Percentiles rank a stretch among this genome's conserved stretches.
These are phyloP conservation scores for Xylariaceae sp. DNA, from an alignment of 2,329 filamentous ascomycete species.

Conservation along the genomic window DNA sequence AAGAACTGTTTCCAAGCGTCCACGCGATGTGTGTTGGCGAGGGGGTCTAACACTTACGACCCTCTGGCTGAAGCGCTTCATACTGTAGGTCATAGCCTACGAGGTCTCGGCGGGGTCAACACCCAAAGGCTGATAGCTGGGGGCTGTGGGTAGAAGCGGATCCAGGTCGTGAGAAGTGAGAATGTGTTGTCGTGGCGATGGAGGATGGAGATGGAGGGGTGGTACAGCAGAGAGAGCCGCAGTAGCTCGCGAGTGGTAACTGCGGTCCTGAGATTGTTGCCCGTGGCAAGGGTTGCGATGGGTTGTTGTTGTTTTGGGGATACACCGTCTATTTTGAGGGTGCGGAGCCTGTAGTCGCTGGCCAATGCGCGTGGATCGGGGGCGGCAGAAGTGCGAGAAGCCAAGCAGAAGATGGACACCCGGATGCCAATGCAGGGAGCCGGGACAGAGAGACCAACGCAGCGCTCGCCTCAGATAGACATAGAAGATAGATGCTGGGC, in stretches of 20 bases:
- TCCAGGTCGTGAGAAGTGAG: constrained; percentile 5
- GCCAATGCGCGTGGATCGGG: constrained; percentile 14
- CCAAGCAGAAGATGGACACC: no score
- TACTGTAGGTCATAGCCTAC: constrained; percentile 42
- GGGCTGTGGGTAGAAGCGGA: constrained; percentile 1
- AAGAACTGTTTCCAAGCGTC: not conserved
- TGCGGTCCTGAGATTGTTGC: constrained; percentile 3
- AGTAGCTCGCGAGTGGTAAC: constrained; percentile 5
- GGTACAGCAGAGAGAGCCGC: constrained; percentile 3
- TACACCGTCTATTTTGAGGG: constrained; percentile 26
- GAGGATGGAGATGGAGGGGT: not conserved
- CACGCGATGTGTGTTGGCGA: not conserved
- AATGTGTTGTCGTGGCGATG: not conserved
- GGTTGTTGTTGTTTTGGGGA: constrained; percentile 10
- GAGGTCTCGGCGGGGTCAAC: constrained; percentile 26
- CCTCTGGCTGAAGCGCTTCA: constrained; percentile 98
- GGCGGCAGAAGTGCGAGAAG: not conserved
- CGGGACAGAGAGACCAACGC: no score
- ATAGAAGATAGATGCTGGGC: no score
- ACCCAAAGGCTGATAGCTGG: constrained; percentile 16
- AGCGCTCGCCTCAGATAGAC: no score
- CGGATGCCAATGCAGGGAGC: no score
- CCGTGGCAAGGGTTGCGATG: no score
- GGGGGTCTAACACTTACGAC: constrained; percentile 57
- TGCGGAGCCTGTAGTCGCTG: constrained; percentile 22